Percentiles rank a stretch among this genome's conserved stretches.
Evolutionary conservation across 2,329 filamentous ascomycete species (phyloP).

Genomic region (Colletotrichum sp.): DNA sequence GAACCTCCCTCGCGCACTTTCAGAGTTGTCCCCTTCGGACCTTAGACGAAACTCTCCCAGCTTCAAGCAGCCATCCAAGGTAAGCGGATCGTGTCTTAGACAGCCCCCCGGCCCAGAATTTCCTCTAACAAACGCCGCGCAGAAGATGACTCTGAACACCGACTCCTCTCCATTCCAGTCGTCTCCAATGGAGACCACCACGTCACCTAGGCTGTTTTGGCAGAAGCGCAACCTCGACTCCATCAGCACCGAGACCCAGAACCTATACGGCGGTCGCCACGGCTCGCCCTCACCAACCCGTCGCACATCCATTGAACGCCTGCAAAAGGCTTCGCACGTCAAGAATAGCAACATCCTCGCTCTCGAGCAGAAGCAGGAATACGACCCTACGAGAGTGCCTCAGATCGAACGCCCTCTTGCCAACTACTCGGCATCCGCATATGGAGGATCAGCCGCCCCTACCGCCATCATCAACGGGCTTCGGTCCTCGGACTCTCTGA

Average conservation of each 20-base stretch:
- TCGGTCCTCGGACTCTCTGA: constrained; percentile 52
- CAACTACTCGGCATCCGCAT: constrained; percentile 76
- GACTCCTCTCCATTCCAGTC: constrained; percentile 87
- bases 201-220: constrained; percentile 91
- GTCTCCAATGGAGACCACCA: constrained; percentile 71
- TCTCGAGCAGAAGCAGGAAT: constrained; percentile 89
- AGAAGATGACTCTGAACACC: constrained; percentile 72
- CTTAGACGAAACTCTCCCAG: constrained; percentile 90
- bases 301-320: constrained; percentile 90
- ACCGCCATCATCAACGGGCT: constrained; percentile 46
- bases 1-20: constrained; percentile 74
- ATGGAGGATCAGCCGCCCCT: constrained; percentile 56
- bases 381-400: constrained; percentile 80
- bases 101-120: neutral
- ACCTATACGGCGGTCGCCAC: constrained; percentile 59
- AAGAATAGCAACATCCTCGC: constrained; percentile 98
- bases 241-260: constrained; percentile 72
- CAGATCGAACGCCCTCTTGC: constrained; percentile 83
- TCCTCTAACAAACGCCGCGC: constrained; percentile 33
- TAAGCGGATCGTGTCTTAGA: constrained; percentile 44
- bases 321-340: constrained; percentile 93
- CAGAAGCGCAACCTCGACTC: constrained; percentile 73
- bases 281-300: constrained; percentile 75
- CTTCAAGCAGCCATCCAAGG: constrained; percentile 82
- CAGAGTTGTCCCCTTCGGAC: constrained; percentile 87